phyloP scores from a whole-genome alignment of 768 basidiomycete genomes.

The Lentinula aciculospora region DNA sequence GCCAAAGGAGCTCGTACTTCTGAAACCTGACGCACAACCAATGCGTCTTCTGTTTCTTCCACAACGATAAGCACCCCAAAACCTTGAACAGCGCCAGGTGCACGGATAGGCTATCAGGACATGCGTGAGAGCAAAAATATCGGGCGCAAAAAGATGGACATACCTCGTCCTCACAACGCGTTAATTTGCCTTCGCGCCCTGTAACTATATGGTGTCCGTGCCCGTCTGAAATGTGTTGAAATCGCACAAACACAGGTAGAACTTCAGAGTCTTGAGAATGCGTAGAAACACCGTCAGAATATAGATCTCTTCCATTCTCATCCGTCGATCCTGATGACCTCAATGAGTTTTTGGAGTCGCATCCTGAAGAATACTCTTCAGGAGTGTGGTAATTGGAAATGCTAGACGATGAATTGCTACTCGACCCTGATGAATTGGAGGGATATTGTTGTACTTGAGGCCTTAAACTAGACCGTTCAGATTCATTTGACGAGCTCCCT shows the following conservation, averaged over 20 bases:
- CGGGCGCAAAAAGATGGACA: constrained; percentile 2
- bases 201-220: constrained; percentile 67
- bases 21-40: constrained; percentile 72
- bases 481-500: not conserved
- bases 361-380: not conserved
- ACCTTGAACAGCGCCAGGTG: constrained; percentile 77
- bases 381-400: constrained; percentile 3
- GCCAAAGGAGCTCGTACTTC: constrained; percentile 43
- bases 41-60: constrained; percentile 49
- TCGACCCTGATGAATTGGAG: not conserved
- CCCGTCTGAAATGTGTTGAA: constrained; percentile 56
- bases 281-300: not conserved
- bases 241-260: constrained; percentile 53
- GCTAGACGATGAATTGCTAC: constrained; percentile 3
- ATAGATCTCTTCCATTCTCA: not conserved
- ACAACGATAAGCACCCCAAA: constrained; percentile 78
- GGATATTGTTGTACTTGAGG: not conserved
- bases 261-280: constrained; percentile 13
- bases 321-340: not conserved
- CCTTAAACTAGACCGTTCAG: not conserved
- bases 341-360: not conserved
- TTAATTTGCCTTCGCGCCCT: constrained; percentile 61
- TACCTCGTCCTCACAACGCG: constrained; percentile 75
- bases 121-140: not conserved
- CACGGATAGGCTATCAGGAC: constrained; percentile 63